Percentiles rank a stretch among this genome's conserved stretches.
These are phyloP conservation scores for Phytophthora meadii DNA, from an alignment of 352 stramenopile genomes.

Conservation along the genomic window DNA sequence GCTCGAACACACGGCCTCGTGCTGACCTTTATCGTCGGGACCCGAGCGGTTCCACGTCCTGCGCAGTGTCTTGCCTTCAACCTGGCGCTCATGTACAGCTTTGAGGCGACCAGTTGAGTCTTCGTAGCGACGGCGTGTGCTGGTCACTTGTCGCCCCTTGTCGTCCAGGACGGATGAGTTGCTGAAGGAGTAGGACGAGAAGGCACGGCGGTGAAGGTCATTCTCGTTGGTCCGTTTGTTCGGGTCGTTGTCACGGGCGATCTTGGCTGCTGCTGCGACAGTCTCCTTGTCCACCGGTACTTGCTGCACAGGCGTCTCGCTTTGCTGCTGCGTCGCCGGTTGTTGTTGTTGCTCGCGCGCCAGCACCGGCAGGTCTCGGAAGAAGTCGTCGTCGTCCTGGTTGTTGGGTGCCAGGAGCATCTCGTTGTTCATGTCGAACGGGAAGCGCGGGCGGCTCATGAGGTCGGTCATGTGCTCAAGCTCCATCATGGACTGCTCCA, in stretches of 20 bases:
- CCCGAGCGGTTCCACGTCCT: conserved; percentile 42
- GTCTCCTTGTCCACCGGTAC: conserved; percentile 16
- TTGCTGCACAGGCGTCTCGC: conserved; percentile 1
- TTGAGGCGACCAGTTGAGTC: conserved; percentile 59
- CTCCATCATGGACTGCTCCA: conserved; percentile 66
- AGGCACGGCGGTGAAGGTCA: conserved; percentile 2
- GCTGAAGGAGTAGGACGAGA: conserved; percentile 59
- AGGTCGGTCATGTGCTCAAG: conserved; percentile 48
- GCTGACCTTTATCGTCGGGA: conserved; percentile 41
- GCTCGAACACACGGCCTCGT: conserved; percentile 44
- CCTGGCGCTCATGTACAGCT: conserved; percentile 27
- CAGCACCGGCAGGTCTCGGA: conserved; percentile 17
- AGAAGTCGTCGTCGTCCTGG: conserved; percentile 22
- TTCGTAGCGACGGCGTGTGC: conserved; percentile 39
- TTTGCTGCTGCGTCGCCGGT: conserved; percentile 3
- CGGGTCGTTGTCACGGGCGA: neutral
- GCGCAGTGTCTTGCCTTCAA: conserved; percentile 49
- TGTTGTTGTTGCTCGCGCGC: conserved; percentile 9
- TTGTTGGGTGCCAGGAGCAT: conserved; percentile 5
- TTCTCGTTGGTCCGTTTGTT: conserved; percentile 1
- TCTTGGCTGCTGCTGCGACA: too few relatives aligned
- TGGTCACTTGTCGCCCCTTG: conserved; percentile 42
- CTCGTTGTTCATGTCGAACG: conserved; percentile 17
- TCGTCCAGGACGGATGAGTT: conserved; percentile 40
- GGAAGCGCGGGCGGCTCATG: conserved; percentile 26